Evolutionary conservation across 2,329 filamentous ascomycete species (phyloP).

Genomic region (Cladorrhinum sp.): DNA sequence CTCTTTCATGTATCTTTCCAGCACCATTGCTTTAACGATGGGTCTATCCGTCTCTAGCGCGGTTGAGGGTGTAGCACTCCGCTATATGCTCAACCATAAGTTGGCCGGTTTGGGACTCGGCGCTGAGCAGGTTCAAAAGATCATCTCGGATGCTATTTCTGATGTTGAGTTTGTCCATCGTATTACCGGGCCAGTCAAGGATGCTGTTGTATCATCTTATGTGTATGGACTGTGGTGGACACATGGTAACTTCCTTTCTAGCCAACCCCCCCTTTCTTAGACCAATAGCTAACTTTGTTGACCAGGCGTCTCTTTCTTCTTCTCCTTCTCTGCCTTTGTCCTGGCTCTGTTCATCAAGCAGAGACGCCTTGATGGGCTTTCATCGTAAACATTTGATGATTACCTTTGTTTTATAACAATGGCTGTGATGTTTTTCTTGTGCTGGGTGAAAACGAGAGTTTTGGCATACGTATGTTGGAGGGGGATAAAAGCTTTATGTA

Average conservation of each 20-base stretch:
- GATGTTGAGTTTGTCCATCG: conserved; percentile 34
- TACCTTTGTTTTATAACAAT: not conserved
- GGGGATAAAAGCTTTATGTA: too few species aligned
- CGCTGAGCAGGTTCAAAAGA: conserved; percentile 24
- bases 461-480: too few species aligned
- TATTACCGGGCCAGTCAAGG: conserved; percentile 25
- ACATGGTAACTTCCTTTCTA: conserved; percentile 26
- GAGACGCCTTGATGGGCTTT: conserved; percentile 18
- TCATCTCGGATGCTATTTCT: conserved; percentile 33
- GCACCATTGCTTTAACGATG: conserved; percentile 37
- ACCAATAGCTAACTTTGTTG: not conserved
- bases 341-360: conserved; percentile 30
- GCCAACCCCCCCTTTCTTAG: not conserved
- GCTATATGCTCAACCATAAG: conserved; percentile 21
- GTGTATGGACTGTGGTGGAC: conserved; percentile 36
- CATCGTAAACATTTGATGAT: not conserved
- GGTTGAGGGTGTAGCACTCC: conserved; percentile 31
- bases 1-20: conserved; percentile 40
- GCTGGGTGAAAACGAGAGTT: too few species aligned
- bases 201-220: conserved; percentile 34
- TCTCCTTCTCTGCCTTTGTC: conserved; percentile 28
- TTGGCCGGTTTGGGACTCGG: conserved; percentile 28
- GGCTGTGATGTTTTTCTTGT: not conserved
- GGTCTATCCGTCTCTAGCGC: conserved; percentile 40
- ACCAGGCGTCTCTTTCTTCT: conserved; percentile 31